phyloP scores from a whole-genome alignment of 129 eudicot genomes.

The Flaveria sonorensis region DNA sequence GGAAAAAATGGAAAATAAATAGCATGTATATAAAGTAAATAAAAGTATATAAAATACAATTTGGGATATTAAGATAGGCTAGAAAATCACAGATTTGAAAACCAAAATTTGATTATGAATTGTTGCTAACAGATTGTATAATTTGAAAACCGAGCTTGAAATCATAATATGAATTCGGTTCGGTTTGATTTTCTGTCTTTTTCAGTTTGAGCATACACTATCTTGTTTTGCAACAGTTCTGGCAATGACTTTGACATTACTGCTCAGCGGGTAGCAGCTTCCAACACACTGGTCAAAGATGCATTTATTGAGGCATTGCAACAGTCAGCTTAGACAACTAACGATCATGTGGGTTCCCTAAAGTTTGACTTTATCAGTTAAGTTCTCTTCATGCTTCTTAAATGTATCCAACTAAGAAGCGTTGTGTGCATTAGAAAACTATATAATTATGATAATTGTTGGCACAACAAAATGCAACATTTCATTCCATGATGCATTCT shows the following conservation, averaged over 20 bases:
- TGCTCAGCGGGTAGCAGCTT: constrained; percentile 76
- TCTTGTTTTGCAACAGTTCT: constrained; percentile 54
- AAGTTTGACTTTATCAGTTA: constrained; percentile 36
- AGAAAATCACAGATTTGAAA: too few species aligned
- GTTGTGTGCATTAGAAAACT: constrained; percentile 20
- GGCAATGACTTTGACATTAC: constrained; percentile 84
- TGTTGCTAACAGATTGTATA: too few species aligned
- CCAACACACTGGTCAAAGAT: constrained; percentile 74
- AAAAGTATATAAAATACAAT: not conserved
- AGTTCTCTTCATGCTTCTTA: constrained; percentile 40
- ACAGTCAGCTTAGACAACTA: constrained; percentile 43
- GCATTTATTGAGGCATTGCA: constrained; percentile 70
- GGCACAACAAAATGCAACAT: not conserved
- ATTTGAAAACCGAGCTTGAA: too few species aligned
- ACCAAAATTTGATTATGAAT: too few species aligned
- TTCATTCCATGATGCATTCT: not conserved
- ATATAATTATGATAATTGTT: constrained; percentile 24
- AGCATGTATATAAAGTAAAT: not conserved
- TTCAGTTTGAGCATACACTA: too few species aligned
- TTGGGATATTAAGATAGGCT: too few species aligned
- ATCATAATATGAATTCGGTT: not conserved
- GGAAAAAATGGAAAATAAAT: not conserved
- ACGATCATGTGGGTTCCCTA: not conserved
- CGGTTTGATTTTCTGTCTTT: not conserved
- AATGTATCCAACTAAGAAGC: constrained; percentile 24